These are phyloP conservation scores for Candida ulmi DNA, from an alignment of 805 yeast species.

Conservation along the genomic window DNA sequence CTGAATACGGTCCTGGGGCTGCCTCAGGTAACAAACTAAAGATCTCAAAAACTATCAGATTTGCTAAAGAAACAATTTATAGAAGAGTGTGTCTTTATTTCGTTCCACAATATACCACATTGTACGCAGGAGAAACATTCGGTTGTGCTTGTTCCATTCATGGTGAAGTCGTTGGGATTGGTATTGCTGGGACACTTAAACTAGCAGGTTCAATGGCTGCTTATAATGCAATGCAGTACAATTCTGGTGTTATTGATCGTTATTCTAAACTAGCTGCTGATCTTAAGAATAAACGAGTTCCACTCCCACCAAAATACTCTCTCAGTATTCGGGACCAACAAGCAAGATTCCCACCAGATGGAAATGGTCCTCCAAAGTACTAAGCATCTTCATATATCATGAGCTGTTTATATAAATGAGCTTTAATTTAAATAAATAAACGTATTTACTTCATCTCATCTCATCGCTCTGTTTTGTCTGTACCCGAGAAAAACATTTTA, in stretches of 20 bases:
- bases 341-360: not conserved
- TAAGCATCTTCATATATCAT: too few relatives aligned
- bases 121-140: constrained; percentile 29
- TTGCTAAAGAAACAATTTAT: not conserved
- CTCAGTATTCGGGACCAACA: not conserved
- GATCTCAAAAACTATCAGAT: not conserved
- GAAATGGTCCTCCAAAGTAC: not conserved
- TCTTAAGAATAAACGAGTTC: not conserved
- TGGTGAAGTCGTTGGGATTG: constrained; percentile 1
- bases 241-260: not conserved
- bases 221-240: not conserved
- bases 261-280: not conserved
- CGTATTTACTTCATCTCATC: too few relatives aligned
- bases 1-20: not conserved
- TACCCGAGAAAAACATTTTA: too few relatives aligned
- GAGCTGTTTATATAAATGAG: too few relatives aligned
- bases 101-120: not conserved
- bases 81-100: not conserved
- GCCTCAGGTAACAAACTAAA: not conserved
- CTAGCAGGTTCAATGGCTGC: not conserved
- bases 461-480: too few relatives aligned
- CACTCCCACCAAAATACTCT: not conserved
- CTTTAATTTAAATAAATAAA: too few relatives aligned
- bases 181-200: not conserved
- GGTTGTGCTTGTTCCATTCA: constrained; percentile 67